Base-by-base conservation (phyloP, 1,139 yeast species). In the Keqinozyma sinolaborantium region DNA sequence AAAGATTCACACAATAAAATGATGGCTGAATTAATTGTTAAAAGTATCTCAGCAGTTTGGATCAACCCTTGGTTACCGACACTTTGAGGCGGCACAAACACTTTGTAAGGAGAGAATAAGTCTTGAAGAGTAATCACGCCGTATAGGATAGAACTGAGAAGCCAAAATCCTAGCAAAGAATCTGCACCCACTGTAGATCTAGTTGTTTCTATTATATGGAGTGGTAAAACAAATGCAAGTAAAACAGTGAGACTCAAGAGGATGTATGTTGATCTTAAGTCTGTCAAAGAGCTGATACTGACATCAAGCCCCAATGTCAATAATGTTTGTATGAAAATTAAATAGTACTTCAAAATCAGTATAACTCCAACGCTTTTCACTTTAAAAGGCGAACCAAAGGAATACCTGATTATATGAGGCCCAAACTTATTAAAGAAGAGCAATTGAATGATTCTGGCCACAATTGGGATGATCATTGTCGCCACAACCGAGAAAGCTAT, bases 1-100 rank as follows among this genome's bases (percentile, higher is more conserved):
- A 43, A 44, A 4, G 56, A 41, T 39, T 74, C 75, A 18, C 73
- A 52, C 2, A 54, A 18, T 15, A 67, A 59, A n/a, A 75, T 52
- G 2, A 48, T 37, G 0, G 56, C 4, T 2, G 72, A 48, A 36
- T 66, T 67, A 12, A 54, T 25, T 2, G 50, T 32, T 7, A 44
- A 23, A 2, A 44, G 30, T 2, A 48, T 30, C 33, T 56, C 63
- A 29, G 53, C 24, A 15, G 47, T 41, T 25, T 38, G 41, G 9
- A 42, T 33, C 13, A 49, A 33, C 5, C 45, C 31, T 18, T 39
- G 36, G 2, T 40, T 26, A 5, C 43, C 29, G 4, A 31, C 30
- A 19, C 29, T 44, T 23, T 35, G 34, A 14, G 30, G 35, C 3
- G 52, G 54, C 28, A 48, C 35, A 38, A 45, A 57, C 7, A 60